Evolutionary conservation across 306 rosid species (phyloP), one percentile per base, ranked within the genome.

Genomic region (Abrus pulchellus): DNA sequence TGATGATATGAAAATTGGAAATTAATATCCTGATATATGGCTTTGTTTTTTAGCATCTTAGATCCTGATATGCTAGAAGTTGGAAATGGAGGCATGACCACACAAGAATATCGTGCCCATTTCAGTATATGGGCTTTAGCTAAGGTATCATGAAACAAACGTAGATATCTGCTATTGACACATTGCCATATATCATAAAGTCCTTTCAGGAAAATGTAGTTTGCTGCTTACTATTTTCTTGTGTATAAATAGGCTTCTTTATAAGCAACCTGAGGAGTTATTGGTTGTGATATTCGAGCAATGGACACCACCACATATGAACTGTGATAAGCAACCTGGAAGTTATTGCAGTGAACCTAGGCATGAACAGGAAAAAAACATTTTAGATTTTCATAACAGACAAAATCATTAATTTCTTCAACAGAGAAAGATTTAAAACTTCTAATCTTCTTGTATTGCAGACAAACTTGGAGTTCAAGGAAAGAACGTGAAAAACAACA

Each of bases 1-100:
- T 20, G 20, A 20, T 20, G 20, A 20, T 20, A 20, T 20, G 20
- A 20, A 20, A 20, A 20, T 20, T 20, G 20, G 20, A 20, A 20
- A 20, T 20, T 20, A 44, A 8, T 33, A 20, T 20, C 20, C 20
- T 20, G 20, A 20, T 20, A 20, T 20, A 20, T 20, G 20, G 20
- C 20, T 20, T 20, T 20, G 20, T 20, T 20, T 20, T 20, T 20
- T 20, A 20, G 20, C 20, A 20, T 20, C 20, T 14, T 81, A 93
- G 96, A 93, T 88, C 97, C 97, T 36, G 97, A 90, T 62, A 93
- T 93, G 96, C 92, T 93, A 54, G 96, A 93, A 85, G 88, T 93
- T 34, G 97, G 96, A 82, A 93, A 93, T 72, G 96, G 94, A 76
- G 90, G 96, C 50, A 93, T 93, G 97, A 85, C 89, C 38, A 64